These are phyloP conservation scores for Pseudofabraea citricarpa DNA, from an alignment of 2,329 filamentous ascomycete genomes.

Conservation along the genomic window DNA sequence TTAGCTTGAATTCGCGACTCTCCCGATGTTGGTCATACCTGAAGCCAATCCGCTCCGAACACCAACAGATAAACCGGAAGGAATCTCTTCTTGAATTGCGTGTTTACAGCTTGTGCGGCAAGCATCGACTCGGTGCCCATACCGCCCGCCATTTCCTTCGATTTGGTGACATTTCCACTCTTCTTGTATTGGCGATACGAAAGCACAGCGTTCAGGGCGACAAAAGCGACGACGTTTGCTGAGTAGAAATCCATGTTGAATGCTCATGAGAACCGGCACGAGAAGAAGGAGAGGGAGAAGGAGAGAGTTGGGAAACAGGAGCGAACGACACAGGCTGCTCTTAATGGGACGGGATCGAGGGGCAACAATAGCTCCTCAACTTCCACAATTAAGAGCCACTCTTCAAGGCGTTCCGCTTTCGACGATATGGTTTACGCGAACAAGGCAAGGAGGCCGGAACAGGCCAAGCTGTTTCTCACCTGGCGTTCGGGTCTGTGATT, in stretches of 20 bases:
- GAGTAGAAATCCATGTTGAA: constrained; percentile 17
- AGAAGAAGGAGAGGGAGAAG: background rate
- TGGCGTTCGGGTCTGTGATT: no score
- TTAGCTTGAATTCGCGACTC: background rate
- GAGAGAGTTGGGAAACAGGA: background rate
- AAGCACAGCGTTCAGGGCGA: constrained; percentile 10
- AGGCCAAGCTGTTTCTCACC: background rate
- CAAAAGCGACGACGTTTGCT: constrained; percentile 13
- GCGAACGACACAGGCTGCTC: background rate
- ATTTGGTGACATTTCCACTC: constrained; percentile 1
- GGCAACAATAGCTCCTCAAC: background rate
- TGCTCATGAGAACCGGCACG: no score
- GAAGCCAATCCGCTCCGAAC: constrained; percentile 46
- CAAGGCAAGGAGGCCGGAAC: background rate
- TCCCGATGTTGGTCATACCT: constrained; percentile 25
- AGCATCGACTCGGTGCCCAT: constrained; percentile 2
- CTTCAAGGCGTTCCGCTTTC: background rate
- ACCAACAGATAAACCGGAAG: constrained; percentile 39
- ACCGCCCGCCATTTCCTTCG: constrained; percentile 3
- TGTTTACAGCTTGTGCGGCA: constrained; percentile 8
- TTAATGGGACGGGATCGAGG: background rate
- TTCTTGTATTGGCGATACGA: constrained; percentile 8
- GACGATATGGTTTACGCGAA: constrained; percentile 1
- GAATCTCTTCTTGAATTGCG: constrained; percentile 25
- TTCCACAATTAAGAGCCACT: background rate